Conservation (phyloP, 768 basidiomycete species). For the Trametopsis cervina region DNA sequence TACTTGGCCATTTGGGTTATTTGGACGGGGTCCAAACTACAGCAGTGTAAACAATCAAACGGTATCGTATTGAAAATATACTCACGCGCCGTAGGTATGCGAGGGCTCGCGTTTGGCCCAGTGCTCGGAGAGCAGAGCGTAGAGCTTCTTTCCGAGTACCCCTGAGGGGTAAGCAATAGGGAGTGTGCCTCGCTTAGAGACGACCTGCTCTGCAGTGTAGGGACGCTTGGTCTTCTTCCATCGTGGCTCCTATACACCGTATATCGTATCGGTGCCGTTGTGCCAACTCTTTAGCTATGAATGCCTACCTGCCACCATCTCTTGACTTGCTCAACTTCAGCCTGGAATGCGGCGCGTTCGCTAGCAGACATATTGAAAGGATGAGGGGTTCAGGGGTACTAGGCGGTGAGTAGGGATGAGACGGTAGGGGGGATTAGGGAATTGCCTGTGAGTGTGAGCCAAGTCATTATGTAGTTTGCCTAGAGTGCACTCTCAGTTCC, state of each 20-base stretch:
- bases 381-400: not conserved
- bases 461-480: constrained; percentile 2
- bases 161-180: constrained; percentile 83
- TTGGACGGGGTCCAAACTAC: constrained; percentile 95
- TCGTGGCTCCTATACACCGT: constrained; percentile 61
- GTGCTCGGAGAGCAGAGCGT: constrained; percentile 66
- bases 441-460: not conserved
- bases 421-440: not conserved
- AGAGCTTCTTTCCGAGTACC: constrained; percentile 82
- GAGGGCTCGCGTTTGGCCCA: constrained; percentile 73
- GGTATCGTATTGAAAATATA: constrained; percentile 17
- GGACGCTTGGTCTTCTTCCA: constrained; percentile 85
- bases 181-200: constrained; percentile 87
- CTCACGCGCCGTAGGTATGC: constrained; percentile 98
- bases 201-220: constrained; percentile 90
- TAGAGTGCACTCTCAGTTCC: constrained; percentile 1
- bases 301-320: constrained; percentile 82
- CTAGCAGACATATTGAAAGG: constrained; percentile 39
- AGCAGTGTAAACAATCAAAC: not conserved
- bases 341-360: constrained; percentile 65
- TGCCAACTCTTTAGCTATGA: not conserved
- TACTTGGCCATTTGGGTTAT: constrained; percentile 99
- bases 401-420: not conserved
- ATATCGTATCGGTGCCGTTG: not conserved
- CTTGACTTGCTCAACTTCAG: constrained; percentile 82